Conservation (phyloP, 1,139 yeast species). For the Scheffersomyces cryptocercus region DNA sequence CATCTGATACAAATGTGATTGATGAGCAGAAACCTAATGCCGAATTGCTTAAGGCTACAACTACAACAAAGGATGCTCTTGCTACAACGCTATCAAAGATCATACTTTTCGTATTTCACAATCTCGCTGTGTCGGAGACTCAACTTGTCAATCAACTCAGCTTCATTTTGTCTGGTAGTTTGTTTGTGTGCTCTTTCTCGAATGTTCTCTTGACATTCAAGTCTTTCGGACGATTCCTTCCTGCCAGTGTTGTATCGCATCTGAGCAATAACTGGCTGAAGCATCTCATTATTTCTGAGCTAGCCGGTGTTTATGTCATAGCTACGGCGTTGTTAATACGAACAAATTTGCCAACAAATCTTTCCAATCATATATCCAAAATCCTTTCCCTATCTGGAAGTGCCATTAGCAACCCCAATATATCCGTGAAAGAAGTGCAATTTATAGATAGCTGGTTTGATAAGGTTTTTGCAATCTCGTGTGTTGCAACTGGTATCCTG, state of each 20-base stretch:
- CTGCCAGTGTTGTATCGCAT: conserved; percentile 26
- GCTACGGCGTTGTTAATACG: conserved; percentile 79
- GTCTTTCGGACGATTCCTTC: conserved; percentile 37
- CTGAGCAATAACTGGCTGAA: conserved; percentile 36
- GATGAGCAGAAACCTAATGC: conserved; percentile 2
- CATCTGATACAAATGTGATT: conserved; percentile 8
- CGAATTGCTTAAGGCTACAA: conserved; percentile 3
- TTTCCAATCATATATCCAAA: conserved; percentile 52
- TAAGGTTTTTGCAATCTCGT: conserved; percentile 61
- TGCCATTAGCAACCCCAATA: conserved; percentile 19
- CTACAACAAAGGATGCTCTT: conserved; percentile 51
- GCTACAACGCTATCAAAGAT: conserved; percentile 66
- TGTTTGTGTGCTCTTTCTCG: conserved; percentile 69
- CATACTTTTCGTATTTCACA: conserved; percentile 26
- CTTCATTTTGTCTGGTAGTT: conserved; percentile 60
- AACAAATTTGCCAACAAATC: conserved; percentile 67
- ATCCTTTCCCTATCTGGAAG: conserved; percentile 42
- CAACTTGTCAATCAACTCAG: conserved; percentile 66
- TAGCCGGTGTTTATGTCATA: conserved; percentile 75
- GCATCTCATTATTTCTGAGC: conserved; percentile 61
- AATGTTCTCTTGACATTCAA: conserved; percentile 56
- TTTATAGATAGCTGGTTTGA: conserved; percentile 84
- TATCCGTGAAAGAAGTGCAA: conserved; percentile 42
- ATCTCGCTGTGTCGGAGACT: conserved; percentile 41
- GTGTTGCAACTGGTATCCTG: conserved; percentile 52